Conservation (phyloP, 257 asterid genomes). For the Orobanche coerulescens region DNA sequence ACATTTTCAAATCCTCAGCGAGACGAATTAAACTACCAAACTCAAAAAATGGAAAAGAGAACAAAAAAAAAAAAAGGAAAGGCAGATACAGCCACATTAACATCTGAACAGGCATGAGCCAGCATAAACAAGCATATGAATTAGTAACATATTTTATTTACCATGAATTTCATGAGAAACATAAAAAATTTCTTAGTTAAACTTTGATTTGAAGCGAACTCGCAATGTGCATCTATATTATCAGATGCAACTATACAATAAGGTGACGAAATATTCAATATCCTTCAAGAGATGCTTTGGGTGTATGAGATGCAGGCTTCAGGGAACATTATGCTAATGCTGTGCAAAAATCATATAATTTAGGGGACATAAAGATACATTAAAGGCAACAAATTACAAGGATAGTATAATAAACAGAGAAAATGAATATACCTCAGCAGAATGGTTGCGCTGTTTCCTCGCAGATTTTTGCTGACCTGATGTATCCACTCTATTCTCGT, state of each 20-base stretch:
- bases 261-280: not conserved
- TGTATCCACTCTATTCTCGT: conserved; percentile 29
- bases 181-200: not conserved
- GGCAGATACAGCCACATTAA: not conserved
- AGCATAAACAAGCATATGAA: not conserved
- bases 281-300: not conserved
- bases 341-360: not conserved
- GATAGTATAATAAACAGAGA: conserved; percentile 1
- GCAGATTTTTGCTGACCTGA: conserved; percentile 38
- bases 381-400: not conserved
- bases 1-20: not conserved
- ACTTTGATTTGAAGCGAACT: not conserved
- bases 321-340: not conserved
- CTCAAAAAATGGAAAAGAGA: not conserved
- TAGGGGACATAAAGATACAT: conserved; percentile 2
- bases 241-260: not conserved
- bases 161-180: conserved; percentile 2
- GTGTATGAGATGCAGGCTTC: not conserved
- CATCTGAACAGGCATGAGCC: conserved; percentile 1
- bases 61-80: not conserved
- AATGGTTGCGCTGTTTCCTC: conserved; percentile 34
- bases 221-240: not conserved
- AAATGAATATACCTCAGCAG: conserved; percentile 44
- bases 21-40: not conserved
- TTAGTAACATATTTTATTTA: not conserved